A percentile compares a stretch with the other conserved stretches of the same genome.
phyloP scores from a whole-genome alignment of 1,139 yeast genomes.

The Martiniozyma asiatica region DNA sequence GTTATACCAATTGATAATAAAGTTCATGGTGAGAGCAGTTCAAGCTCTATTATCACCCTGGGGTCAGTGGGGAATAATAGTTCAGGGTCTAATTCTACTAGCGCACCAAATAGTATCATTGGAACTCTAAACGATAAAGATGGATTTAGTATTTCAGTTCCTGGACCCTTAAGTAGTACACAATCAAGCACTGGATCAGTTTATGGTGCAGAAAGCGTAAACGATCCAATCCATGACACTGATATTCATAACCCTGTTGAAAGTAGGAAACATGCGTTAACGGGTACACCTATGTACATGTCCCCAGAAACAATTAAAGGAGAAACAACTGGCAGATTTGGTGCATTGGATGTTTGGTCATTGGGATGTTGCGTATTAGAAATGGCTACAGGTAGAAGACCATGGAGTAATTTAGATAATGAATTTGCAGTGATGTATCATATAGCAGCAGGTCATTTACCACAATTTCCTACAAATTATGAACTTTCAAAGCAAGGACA shows the following conservation, averaged over 20 bases:
- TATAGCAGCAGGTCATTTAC: slow-evolving; percentile 90
- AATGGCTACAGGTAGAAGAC: slow-evolving; percentile 75
- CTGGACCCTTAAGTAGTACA: slow-evolving; percentile 1
- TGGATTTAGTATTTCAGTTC: too few relatives aligned
- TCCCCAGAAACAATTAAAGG: slow-evolving; percentile 91
- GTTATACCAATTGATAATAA: slow-evolving; percentile 71
- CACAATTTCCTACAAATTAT: slow-evolving; percentile 69
- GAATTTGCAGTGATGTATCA: slow-evolving; percentile 99
- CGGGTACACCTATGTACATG: slow-evolving; percentile 99
- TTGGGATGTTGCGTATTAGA: slow-evolving; percentile 72
- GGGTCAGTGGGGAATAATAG: too few relatives aligned
- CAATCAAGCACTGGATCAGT: slow-evolving; percentile 2
- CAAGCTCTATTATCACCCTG: slow-evolving; percentile 24
- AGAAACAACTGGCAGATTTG: slow-evolving; percentile 48
- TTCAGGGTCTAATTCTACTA: slow-evolving; percentile 13
- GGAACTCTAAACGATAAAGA: neutral
- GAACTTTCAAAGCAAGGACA: slow-evolving; percentile 70
- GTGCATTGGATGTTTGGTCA: slow-evolving; percentile 78
- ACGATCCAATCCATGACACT: neutral
- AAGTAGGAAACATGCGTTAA: slow-evolving; percentile 34
- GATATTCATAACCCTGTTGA: neutral
- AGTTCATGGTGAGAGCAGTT: too few relatives aligned
- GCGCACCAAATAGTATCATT: slow-evolving; percentile 14
- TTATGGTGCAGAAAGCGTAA: too few relatives aligned
- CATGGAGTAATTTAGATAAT: slow-evolving; percentile 87